A percentile compares a stretch with the other conserved stretches of the same genome.
These are phyloP conservation scores for Juglanconis juglandina DNA, from an alignment of 2,329 filamentous ascomycete genomes.

Conservation along the genomic window DNA sequence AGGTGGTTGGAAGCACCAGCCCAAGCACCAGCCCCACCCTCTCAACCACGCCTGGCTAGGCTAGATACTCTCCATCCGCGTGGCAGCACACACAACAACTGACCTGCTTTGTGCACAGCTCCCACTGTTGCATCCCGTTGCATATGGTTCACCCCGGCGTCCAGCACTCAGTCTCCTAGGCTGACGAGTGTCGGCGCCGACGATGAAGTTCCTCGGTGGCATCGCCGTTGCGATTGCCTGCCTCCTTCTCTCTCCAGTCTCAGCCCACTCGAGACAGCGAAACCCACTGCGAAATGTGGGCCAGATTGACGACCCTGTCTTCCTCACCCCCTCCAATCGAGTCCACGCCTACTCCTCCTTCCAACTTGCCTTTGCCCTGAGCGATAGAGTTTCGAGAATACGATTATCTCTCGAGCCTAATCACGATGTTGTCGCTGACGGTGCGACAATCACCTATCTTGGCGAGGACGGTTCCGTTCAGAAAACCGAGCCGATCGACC, in stretches of 20 bases:
- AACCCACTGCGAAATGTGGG: slow-evolving; percentile 75
- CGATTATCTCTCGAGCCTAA: slow-evolving; percentile 85
- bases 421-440: slow-evolving; percentile 78
- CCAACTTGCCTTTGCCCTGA: slow-evolving; percentile 76
- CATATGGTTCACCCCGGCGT: not conserved
- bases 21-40: no score
- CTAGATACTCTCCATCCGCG: no score
- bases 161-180: not conserved
- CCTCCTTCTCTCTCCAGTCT: slow-evolving; percentile 22
- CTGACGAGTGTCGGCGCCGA: slow-evolving; percentile 3
- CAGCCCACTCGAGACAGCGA: slow-evolving; percentile 69
- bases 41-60: no score
- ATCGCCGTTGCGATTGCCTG: slow-evolving; percentile 14
- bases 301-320: slow-evolving; percentile 67
- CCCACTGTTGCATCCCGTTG: not conserved
- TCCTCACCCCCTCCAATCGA: slow-evolving; percentile 63
- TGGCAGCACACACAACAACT: no score
- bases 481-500: slow-evolving; percentile 65
- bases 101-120: no score
- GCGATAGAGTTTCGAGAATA: slow-evolving; percentile 64
- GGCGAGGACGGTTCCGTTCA: slow-evolving; percentile 66
- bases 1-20: no score
- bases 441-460: slow-evolving; percentile 71
- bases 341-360: slow-evolving; percentile 80
- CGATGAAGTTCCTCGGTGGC: slow-evolving; percentile 13